Conservation (phyloP, 1,284 basidiomycete genomes). For the Mycosarcoma mackinlayi region DNA sequence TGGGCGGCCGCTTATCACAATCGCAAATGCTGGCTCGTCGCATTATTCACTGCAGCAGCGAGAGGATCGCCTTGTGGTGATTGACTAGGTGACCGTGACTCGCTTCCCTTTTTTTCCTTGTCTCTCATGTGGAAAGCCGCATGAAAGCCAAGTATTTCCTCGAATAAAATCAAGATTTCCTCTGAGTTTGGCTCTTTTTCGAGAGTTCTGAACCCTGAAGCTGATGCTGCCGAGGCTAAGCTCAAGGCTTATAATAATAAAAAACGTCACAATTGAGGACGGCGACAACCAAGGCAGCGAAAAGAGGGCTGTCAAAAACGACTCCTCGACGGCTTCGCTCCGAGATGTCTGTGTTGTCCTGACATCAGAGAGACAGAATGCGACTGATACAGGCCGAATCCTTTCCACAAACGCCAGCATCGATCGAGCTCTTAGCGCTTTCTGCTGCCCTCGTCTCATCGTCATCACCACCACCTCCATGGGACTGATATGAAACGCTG, state of each 20-base stretch:
- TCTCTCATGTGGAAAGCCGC: neutral
- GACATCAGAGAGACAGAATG: too few relatives aligned
- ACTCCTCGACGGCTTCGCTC: slow-evolving; percentile 21
- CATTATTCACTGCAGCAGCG: too few relatives aligned
- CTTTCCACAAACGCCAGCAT: too few relatives aligned
- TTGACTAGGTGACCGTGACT: slow-evolving; percentile 1
- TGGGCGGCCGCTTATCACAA: slow-evolving; percentile 8
- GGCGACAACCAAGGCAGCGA: neutral
- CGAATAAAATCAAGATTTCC: neutral
- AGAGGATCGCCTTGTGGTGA: neutral
- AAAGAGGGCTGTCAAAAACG: slow-evolving; percentile 10
- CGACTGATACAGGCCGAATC: too few relatives aligned
- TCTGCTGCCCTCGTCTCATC: too few relatives aligned
- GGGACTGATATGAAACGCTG: neutral
- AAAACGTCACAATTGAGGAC: neutral
- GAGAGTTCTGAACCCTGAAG: neutral
- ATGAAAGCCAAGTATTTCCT: neutral
- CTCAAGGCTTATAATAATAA: neutral
- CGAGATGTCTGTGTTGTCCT: slow-evolving; percentile 9
- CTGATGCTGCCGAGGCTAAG: neutral
- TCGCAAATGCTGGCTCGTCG: neutral
- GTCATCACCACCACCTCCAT: too few relatives aligned
- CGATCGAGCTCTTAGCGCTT: too few relatives aligned
- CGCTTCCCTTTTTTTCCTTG: neutral
- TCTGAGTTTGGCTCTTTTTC: neutral